Base-by-base conservation (phyloP, 2,329 filamentous ascomycete species). In the Neonectria faginata region DNA sequence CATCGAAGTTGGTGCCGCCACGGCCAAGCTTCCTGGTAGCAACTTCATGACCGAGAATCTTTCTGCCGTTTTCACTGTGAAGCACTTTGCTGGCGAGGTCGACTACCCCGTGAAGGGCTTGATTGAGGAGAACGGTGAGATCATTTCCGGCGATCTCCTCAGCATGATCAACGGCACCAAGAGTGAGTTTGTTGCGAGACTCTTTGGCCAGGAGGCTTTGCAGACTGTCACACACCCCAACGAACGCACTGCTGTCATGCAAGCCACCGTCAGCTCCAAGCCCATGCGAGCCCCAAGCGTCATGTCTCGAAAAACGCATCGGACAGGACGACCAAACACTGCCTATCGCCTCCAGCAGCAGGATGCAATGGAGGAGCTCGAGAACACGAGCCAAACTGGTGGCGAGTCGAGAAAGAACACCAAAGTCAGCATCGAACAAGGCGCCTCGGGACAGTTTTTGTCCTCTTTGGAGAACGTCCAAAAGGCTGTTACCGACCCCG, bases 161-260 rank as follows among this genome's bases (percentile, higher is more conserved):
- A 97, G 97, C 79, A 86, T 99, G 73, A 91, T 99, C 80, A 92
- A 91, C 73, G 89, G 89, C 5, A 95, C 93, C 63, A 94, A 92
- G 80, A 97, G 92, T 77, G 88, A 92, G 44, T 99, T 99, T 72
- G 89, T 99, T 16, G 85, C 91, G 33, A 92, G 94, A 54, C 88
- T 99, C 2, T 98, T 99, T 73, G 95, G 94, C n/a, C 96, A 98
- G 78, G 94, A 97, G 75, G 95, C 93, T 11, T 82, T 99, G 44
- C 93, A 97, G 77, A 97, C 94, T 8, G 88, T 97, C 31, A 90
- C 93, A n/a, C 96, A 99, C 76, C 96, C 96, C 1, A 90, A 94
- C 71, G 96, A 99, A 79, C 91, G 89, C 73, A 90, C 89, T 0
- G 93, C 96, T 0, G 94, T 99, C 66, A 93, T 98, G 85, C 95